These are phyloP conservation scores for Saturnispora silvae DNA, from an alignment of 805 yeast genomes.

Conservation along the genomic window DNA sequence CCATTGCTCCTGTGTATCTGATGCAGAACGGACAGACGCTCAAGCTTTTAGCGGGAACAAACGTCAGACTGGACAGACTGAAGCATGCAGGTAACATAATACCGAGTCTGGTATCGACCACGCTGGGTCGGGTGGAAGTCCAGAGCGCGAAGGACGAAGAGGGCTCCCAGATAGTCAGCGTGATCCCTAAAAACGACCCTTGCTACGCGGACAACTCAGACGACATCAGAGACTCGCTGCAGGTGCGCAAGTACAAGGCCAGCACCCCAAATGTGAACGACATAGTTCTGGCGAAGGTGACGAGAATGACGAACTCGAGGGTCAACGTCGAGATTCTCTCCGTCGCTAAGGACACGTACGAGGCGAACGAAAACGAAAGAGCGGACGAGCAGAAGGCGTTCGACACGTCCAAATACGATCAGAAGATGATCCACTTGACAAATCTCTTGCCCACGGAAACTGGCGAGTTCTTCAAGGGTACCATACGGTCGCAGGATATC, in stretches of 20 bases:
- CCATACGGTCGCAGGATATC: conserved; percentile 79
- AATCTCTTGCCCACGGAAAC: conserved; percentile 51
- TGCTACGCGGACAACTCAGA: conserved; percentile 4
- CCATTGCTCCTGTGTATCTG: conserved; percentile 47
- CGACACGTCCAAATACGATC: conserved; percentile 4
- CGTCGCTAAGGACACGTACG: conserved; percentile 14
- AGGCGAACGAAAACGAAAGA: conserved; percentile 4
- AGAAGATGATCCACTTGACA: conserved; percentile 13
- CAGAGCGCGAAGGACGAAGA: conserved; percentile 1
- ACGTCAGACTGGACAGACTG: conserved; percentile 43
- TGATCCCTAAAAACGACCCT: conserved; percentile 19
- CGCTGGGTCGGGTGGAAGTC: conserved; percentile 46
- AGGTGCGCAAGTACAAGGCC: conserved; percentile 15
- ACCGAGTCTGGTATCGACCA: conserved; percentile 41
- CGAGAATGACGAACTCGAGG: conserved; percentile 54
- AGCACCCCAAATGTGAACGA: conserved; percentile 78
- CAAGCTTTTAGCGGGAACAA: conserved; percentile 52
- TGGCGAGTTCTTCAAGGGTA: conserved; percentile 84
- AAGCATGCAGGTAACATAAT: conserved; percentile 29
- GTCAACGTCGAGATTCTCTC: conserved; percentile 66
- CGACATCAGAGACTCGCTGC: not conserved
- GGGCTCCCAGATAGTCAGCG: conserved; percentile 12
- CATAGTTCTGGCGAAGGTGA: conserved; percentile 65
- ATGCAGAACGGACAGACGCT: conserved; percentile 11
- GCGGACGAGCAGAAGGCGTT: conserved; percentile 5